Evolutionary conservation across 108 stramenopile species (phyloP), one percentile per base, ranked within the genome.

Genomic region (Cyclotella sp.): DNA sequence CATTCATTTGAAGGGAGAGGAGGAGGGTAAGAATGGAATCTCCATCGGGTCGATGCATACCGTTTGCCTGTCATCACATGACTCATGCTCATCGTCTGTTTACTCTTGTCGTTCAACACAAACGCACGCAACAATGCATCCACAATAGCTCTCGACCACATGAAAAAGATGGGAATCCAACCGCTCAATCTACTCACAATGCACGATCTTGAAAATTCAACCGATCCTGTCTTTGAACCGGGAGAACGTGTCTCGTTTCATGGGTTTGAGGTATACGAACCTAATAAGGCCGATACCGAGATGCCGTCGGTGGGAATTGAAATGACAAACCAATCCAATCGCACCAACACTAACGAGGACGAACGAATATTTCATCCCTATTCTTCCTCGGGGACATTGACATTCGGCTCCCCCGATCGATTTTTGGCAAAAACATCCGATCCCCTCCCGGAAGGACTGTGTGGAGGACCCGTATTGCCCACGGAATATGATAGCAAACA

Each of bases 361-460:
- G 81, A 52, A 27, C 75, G 93, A 6, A 63, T 86, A 8, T 94
- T 94, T 69, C 77, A 82, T 57, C 90, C 91, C 8, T 91, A 90
- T 70, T 68, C 49, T 14, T 80, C 85, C 62, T 78, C 74, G n/a
- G 93, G 93, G 21, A 80, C 27, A 19, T 66, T 91, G n/a, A 47
- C 84, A 6, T 82, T 83, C 51, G 89, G 88, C 27, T 90, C 89
- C 7, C 83, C 86, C 0, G 93, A 94, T 77, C 80, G 93, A 55
- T 92, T 92, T 70, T 82, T 92, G 44, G 91, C 93, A 9, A 79
- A 76, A 22, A 94, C 93, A 40, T 21, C 66, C 49, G 81, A 78
- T 51, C 91, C 91, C 0, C 75, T 94, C 12, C 93, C 93, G 9
- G 91, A 92, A 87, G 93, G 93, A 44, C 59, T 94, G 46, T 94